Evolutionary conservation across 2,329 filamentous ascomycete genomes (phyloP), one percentile per base, ranked within the genome.

Genomic region (Fonsecaea erecta): DNA sequence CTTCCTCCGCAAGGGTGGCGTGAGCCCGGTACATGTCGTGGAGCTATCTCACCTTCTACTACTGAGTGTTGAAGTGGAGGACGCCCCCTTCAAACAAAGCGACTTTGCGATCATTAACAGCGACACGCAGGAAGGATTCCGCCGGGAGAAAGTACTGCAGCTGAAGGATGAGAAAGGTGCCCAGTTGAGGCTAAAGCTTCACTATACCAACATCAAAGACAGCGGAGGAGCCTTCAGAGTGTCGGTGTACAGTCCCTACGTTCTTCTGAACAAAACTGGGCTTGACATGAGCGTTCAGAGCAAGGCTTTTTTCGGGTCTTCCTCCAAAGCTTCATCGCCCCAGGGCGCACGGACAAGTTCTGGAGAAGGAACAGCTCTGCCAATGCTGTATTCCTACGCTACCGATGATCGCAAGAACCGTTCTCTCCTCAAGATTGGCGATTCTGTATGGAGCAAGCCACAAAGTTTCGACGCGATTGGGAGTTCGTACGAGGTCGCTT

Each of bases 391-490:
- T 77, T 97, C 95, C 0, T 99, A 90, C 75, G 86, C 88, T 1
- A 92, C 85, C 21, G 91, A 97, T 70, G 95, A 99, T 73, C 90
- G 91, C 71, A 92, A 92, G 72, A 99, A 99, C 76, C 88, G 95
- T 70, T 93, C 92, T 6, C 81, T 96, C 52, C 81, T 99, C 65
- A 96, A 92, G 78, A 87, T 97, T 46, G 92, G 90, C 4, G 90
- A 96, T 61, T 97, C 95, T 0, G 86, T 89, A 66, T 99, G 95
- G 96, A 98, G 95, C 79, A 97, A 95, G 75, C 92, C 94, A 0
- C 94, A 98, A 76, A 97, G 92, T 84, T 97, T 99, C 73, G 96
- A 99, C 74, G 95, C 95, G 21, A 95, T 99, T 69, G 95, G 95
- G 34, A 98, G 94, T 73, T 93, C 90, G 0, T 90, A 92, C 16